Evolutionary conservation across 1,139 yeast species (phyloP), one percentile per base, ranked within the genome.

Genomic region (Hansenula lynferdii): DNA sequence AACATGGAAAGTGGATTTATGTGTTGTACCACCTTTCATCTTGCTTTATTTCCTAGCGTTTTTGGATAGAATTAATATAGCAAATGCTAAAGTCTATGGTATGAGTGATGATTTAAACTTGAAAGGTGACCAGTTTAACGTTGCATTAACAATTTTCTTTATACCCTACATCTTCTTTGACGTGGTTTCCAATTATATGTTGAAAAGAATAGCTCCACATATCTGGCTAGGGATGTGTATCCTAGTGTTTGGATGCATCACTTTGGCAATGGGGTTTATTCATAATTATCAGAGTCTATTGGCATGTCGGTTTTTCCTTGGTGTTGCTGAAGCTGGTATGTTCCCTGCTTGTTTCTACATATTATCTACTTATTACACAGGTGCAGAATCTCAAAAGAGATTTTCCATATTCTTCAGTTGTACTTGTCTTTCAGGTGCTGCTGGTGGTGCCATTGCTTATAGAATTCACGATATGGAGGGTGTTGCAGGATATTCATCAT

Each of bases 391-490:
- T 17, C 74, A 70, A 22, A 57, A 55, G 36, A 59, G 76, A 46
- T 51, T 50, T 40, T 42, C 72, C 6, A 62, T 60, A 42, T 62
- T 70, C 34, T 67, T 68, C 44, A 57, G 66, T 28, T 64, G 67
- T 35, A 69, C 75, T 11, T 67, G 71, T 37, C 48, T 69, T 23
- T 84, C 90, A 20, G 89, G 92, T 56, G 95, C 90, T 5, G 84
- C 85, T 60, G 84, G 87, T 40, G 94, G 95, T 42, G 75, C 86
- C 37, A 72, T 85, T 43, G 85, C 85, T 22, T 77, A 73, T 38
- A 80, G 80, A 39, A 71, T 78, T 37, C 61, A 72, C 53, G 73
- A 69, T 39, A 57, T 79, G 44, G 64, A 70, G 46, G 77, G 77
- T 12, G 57, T 49, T 11, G 68, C 65, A 35, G 80, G 80, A 7